phyloP scores from a whole-genome alignment of 2,329 filamentous ascomycete species.

The Colletotrichum neosansevieriae region DNA sequence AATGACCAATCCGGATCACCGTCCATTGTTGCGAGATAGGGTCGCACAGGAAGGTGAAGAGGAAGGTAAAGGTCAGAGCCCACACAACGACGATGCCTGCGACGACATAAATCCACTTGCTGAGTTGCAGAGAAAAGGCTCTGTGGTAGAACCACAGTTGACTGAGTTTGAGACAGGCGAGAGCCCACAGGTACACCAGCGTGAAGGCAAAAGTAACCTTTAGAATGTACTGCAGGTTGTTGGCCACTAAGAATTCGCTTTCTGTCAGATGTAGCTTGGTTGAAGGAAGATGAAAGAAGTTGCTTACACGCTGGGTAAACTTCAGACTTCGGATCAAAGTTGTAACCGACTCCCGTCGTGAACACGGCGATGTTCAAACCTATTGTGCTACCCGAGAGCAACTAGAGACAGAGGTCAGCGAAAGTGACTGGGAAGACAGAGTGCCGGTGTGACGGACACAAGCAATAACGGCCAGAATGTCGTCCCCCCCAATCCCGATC shows the following conservation, averaged over 20 bases:
- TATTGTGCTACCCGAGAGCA: constrained; percentile 38
- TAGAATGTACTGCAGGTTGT: constrained; percentile 39
- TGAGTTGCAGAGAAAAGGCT: constrained; percentile 39
- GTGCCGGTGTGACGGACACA: constrained; percentile 30
- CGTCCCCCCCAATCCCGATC: constrained; percentile 38
- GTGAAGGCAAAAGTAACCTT: constrained; percentile 42
- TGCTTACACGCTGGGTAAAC: constrained; percentile 38
- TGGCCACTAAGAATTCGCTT: constrained; percentile 18
- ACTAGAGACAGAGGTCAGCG: constrained; percentile 15
- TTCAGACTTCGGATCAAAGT: constrained; percentile 35
- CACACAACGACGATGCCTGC: constrained; percentile 39
- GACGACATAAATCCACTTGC: constrained; percentile 34
- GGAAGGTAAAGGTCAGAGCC: constrained; percentile 41
- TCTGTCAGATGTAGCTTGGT: background rate
- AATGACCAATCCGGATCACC: constrained; percentile 41
- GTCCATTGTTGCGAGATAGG: constrained; percentile 43
- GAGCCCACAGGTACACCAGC: constrained; percentile 42
- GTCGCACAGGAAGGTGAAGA: constrained; percentile 44
- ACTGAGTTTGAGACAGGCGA: constrained; percentile 42
- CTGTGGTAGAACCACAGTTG: constrained; percentile 42
- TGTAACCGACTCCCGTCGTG: constrained; percentile 40
- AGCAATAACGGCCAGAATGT: constrained; percentile 35
- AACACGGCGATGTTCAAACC: constrained; percentile 37
- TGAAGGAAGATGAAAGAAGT: background rate
- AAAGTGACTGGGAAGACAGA: no score